Percentiles rank a stretch among this genome's conserved stretches.
These are phyloP conservation scores for Talaromyces amestolkiae DNA, from an alignment of 2,329 filamentous ascomycete genomes.

Conservation along the genomic window DNA sequence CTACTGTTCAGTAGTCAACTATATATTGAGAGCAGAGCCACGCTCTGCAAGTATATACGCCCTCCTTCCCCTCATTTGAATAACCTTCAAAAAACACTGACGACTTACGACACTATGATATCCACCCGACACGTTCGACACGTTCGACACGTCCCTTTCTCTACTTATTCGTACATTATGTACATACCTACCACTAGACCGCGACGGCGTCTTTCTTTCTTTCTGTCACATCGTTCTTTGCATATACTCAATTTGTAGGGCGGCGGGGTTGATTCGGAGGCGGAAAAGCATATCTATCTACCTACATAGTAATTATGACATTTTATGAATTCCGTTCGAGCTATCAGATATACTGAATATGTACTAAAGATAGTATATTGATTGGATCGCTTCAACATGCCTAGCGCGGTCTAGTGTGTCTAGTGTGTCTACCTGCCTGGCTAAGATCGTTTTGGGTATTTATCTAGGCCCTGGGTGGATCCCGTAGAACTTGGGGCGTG, in stretches of 20 bases:
- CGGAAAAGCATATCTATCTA: neutral
- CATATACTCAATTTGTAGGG: neutral
- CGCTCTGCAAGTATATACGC: neutral
- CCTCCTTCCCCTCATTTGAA: neutral
- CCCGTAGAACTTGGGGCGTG: neutral
- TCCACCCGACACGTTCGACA: neutral
- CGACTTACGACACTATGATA: slow-evolving; percentile 8
- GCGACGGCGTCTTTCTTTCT: neutral
- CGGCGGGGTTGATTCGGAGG: neutral
- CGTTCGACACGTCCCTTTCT: neutral
- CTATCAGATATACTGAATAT: no score
- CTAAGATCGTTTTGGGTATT: slow-evolving; percentile 1
- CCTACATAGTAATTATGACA: no score
- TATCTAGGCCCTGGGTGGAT: neutral
- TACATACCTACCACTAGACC: neutral
- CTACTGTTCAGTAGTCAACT: slow-evolving; percentile 22
- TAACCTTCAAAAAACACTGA: slow-evolving; percentile 1
- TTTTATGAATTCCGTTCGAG: no score
- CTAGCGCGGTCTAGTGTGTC: neutral
- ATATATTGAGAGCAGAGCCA: neutral
- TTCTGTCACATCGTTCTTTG: neutral
- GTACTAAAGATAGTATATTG: no score
- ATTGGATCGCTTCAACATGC: slow-evolving; percentile 9
- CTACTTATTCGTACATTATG: neutral
- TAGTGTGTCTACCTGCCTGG: no score